A percentile compares a stretch with the other conserved stretches of the same genome.
These are phyloP conservation scores for Capronia americana DNA, from an alignment of 2,329 filamentous ascomycete species.

Conservation along the genomic window DNA sequence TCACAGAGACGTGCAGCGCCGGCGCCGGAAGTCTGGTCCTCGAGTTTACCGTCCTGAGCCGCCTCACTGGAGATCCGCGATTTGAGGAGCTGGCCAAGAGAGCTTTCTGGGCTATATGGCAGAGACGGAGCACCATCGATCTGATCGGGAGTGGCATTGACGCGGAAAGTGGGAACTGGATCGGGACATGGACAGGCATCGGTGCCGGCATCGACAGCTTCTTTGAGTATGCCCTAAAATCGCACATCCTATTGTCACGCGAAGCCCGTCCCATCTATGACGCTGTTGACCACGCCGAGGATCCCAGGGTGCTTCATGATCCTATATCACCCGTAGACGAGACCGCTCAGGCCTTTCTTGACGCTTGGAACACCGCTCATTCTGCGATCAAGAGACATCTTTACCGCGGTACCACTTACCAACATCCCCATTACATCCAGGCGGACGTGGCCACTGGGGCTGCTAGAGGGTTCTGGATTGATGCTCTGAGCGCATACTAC, in stretches of 20 bases:
- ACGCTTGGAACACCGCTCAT: conserved; percentile 84
- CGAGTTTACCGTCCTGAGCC: conserved; percentile 88
- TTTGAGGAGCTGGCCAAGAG: conserved; percentile 90
- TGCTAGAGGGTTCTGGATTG: conserved; percentile 89
- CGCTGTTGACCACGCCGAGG: conserved; percentile 50
- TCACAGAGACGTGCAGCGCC: conserved; percentile 95
- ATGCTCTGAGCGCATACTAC: conserved; percentile 94
- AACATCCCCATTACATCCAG: conserved; percentile 92
- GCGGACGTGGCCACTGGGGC: conserved; percentile 88
- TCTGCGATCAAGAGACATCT: conserved; percentile 87
- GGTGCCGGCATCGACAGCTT: conserved; percentile 97
- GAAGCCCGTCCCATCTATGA: conserved; percentile 54
- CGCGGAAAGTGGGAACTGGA: conserved; percentile 88
- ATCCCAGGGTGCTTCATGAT: conserved; percentile 69
- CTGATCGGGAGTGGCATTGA: conserved; percentile 92
- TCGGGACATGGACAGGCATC: conserved; percentile 87
- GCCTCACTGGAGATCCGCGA: conserved; percentile 82
- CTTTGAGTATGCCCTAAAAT: conserved; percentile 97
- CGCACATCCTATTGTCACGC: conserved; percentile 86
- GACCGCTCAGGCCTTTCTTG: conserved; percentile 77
- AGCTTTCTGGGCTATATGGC: conserved; percentile 98
- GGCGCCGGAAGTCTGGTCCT: conserved; percentile 94
- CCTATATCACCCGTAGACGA: conserved; percentile 70
- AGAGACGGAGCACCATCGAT: conserved; percentile 80
- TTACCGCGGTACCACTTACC: conserved; percentile 75